Evolutionary conservation across 371 early-diverging fungal species (phyloP).

Genomic region (Circinella minor): DNA sequence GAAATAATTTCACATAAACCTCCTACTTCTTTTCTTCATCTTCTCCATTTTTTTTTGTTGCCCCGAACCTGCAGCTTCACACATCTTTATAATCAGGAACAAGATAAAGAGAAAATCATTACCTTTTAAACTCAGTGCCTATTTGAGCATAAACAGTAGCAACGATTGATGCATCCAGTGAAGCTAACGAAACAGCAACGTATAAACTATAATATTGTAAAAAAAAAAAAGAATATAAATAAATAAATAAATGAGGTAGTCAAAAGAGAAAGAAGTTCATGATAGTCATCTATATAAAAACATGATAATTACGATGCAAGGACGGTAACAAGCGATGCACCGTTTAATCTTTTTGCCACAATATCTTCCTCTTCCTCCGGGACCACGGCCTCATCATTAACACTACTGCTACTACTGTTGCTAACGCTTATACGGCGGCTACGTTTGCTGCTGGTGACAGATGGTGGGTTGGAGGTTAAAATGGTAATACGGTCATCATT

Average conservation of each 20-base stretch:
- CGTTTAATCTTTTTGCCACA: slow-evolving; percentile 39
- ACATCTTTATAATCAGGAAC: background rate
- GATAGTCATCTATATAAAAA: background rate
- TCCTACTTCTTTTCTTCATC: too few species aligned
- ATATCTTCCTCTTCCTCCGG: slow-evolving; percentile 29
- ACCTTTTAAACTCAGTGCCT: slow-evolving; percentile 72
- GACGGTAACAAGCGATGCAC: slow-evolving; percentile 39
- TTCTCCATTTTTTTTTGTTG: too few species aligned
- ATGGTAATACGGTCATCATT: slow-evolving; percentile 35
- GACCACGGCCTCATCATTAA: background rate
- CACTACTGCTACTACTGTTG: slow-evolving; percentile 6
- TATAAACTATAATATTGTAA: slow-evolving; percentile 30
- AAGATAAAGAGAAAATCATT: background rate
- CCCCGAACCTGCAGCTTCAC: background rate
- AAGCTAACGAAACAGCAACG: slow-evolving; percentile 65
- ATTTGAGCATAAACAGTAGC: slow-evolving; percentile 82
- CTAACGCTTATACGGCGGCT: background rate
- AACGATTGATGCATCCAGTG: slow-evolving; percentile 82
- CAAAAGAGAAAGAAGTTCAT: background rate
- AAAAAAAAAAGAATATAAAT: too few species aligned
- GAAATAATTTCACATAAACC: too few species aligned
- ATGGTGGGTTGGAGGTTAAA: slow-evolving; percentile 32
- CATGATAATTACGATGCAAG: slow-evolving; percentile 5
- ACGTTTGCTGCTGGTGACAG: slow-evolving; percentile 16
- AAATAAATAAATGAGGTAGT: too few species aligned